Conservation (phyloP, 164 flowering plant genomes). For the Macadamia tetraphylla region DNA sequence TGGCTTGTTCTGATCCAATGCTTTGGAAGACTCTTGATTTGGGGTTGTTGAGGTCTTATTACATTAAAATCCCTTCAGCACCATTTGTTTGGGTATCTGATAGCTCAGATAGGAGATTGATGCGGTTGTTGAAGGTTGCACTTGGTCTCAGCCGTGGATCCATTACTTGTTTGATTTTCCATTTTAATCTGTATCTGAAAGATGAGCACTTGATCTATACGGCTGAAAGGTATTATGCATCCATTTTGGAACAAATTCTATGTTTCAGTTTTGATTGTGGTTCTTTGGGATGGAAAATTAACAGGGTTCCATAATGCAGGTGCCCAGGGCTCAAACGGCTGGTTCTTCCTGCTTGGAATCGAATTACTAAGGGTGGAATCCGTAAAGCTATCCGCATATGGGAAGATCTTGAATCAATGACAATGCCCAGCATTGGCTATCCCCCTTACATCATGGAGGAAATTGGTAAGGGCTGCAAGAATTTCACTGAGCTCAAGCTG, state of each 20-base stretch:
- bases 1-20: conserved; percentile 48
- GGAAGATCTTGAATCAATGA: conserved; percentile 53
- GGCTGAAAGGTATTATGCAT: conserved; percentile 52
- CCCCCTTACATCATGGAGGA: conserved; percentile 48
- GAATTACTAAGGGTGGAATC: conserved; percentile 40
- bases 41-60: conserved; percentile 35
- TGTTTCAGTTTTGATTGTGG: conserved; percentile 30
- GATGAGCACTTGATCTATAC: conserved; percentile 49
- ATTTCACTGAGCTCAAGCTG: conserved; percentile 49
- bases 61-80: conserved; percentile 40
- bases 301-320: conserved; percentile 28
- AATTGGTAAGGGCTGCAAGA: conserved; percentile 41
- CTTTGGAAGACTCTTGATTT: conserved; percentile 60
- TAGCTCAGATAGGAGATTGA: conserved; percentile 35
- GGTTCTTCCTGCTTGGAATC: conserved; percentile 56
- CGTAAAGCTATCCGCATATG: conserved; percentile 44
- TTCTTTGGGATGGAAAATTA: not conserved
- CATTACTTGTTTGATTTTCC: conserved; percentile 37
- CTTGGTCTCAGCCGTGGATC: conserved; percentile 42
- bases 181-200: conserved; percentile 38
- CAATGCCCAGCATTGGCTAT: conserved; percentile 52
- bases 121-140: conserved; percentile 37
- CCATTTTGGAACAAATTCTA: conserved; percentile 12
- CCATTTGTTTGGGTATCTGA: conserved; percentile 53
- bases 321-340: conserved; percentile 49